Conservation (phyloP, 164 flowering plant species). For the Aristolochia californica region DNA sequence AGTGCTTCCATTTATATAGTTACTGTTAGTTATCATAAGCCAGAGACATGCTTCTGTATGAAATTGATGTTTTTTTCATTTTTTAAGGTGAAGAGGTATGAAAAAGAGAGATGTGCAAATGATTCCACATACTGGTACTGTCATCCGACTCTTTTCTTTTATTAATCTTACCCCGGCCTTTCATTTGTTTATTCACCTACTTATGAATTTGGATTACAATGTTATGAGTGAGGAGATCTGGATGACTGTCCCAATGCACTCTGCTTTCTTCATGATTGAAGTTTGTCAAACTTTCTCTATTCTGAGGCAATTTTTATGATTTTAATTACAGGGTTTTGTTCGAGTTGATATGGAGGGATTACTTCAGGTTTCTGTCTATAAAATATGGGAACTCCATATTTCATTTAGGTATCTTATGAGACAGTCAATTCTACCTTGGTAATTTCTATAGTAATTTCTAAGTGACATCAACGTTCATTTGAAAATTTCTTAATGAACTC, state of each 20-base stretch:
- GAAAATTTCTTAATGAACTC: too few species aligned
- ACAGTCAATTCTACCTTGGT: background rate
- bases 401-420: conserved; percentile 45
- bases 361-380: conserved; percentile 76
- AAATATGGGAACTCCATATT: conserved; percentile 76
- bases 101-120: conserved; percentile 59
- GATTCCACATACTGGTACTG: conserved; percentile 87
- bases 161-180: background rate
- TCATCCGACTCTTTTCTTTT: background rate
- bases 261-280: too few species aligned
- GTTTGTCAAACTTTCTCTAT: too few species aligned
- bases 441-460: background rate
- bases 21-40: background rate
- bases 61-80: background rate
- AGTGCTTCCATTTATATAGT: background rate
- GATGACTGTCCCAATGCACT: too few species aligned
- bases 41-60: background rate
- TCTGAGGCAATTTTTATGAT: background rate
- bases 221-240: too few species aligned
- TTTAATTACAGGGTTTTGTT: conserved; percentile 70
- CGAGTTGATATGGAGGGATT: conserved; percentile 93
- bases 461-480: background rate
- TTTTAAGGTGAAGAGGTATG: conserved; percentile 78
- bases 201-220: too few species aligned
- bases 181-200: background rate